A percentile compares a stretch with the other conserved stretches of the same genome.
These are phyloP conservation scores for Aspergillus fumigatus DNA, from an alignment of 2,329 filamentous ascomycete genomes.

Conservation along the genomic window DNA sequence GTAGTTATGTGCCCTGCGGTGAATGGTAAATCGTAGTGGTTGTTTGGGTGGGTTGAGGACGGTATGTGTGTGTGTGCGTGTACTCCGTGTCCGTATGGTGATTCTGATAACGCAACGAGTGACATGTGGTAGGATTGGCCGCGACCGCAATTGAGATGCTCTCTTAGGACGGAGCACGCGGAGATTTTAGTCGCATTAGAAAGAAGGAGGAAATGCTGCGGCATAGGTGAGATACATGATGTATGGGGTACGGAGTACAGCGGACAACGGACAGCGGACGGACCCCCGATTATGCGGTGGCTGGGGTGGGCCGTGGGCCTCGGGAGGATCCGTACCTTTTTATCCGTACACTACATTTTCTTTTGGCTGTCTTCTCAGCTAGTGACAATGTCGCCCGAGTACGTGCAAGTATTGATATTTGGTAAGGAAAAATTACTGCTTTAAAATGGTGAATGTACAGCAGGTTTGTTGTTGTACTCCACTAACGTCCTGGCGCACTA, in stretches of 20 bases:
- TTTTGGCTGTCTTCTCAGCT: too few species aligned
- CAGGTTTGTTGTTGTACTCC: background rate
- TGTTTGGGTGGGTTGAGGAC: background rate
- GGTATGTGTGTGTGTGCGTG: too few species aligned
- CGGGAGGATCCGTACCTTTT: background rate
- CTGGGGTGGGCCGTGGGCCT: slow-evolving; percentile 5
- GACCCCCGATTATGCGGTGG: slow-evolving; percentile 7
- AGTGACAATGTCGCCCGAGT: too few species aligned
- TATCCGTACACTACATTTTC: too few species aligned
- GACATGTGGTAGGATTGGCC: background rate
- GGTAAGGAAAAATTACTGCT: too few species aligned
- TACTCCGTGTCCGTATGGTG: background rate
- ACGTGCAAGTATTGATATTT: too few species aligned
- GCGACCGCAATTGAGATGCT: background rate
- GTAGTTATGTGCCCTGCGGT: background rate
- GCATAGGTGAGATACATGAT: background rate
- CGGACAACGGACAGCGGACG: background rate
- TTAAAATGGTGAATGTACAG: background rate
- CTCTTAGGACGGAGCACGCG: too few species aligned
- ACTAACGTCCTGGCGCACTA: background rate
- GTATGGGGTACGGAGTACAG: background rate
- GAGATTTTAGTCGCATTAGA: background rate
- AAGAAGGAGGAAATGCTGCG: background rate
- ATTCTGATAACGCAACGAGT: background rate
- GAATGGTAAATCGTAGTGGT: background rate